Base-by-base conservation (phyloP, 192 early-diverging fungal genomes). In the Dimargaris xerosporica region DNA sequence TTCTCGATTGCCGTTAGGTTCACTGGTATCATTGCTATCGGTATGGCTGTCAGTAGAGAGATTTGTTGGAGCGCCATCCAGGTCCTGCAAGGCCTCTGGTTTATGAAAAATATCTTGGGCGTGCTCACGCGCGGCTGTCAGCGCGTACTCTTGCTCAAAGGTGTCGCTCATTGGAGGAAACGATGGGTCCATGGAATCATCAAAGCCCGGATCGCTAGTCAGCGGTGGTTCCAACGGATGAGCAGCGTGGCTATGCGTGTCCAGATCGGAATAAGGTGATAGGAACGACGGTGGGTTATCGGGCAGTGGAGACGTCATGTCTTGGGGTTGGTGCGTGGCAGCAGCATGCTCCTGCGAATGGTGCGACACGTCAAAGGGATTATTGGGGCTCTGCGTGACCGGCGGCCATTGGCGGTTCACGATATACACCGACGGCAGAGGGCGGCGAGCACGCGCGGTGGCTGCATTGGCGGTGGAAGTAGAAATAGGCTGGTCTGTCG, bases 141-240 rank as follows among this genome's bases (percentile, higher is more conserved):
- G 21, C n/a, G 53, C 53, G 29, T 54, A 54, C 53, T 54, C 53
- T 28, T 54, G 53, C 28, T 54, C 53, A 28, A 54, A 54, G 15
- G 53, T 54, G 28, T 54, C 53, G 29, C 53, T 54, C 53, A 54
- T 54, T 3, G 53, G 53, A 13, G 53, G 53, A 21, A 26, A 54
- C 25, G 53, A 19, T 3, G 53, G 21, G 15, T 19, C 53, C 29
- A 54, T 4, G 53, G 29, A 15, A n/a, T n/a, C n/a, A n/a, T n/a
- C n/a, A n/a, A n/a, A n/a, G n/a, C n/a, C n/a, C n/a, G n/a, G n/a
- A n/a, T n/a, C n/a, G n/a, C n/a, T n/a, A n/a, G n/a, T n/a, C n/a
- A n/a, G n/a, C n/a, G n/a, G n/a, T n/a, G n/a, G n/a, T n/a, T n/a
- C n/a, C n/a, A n/a, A n/a, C n/a, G n/a, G 44, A 16, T 16, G 44